phyloP scores from a whole-genome alignment of 306 rosid species.

The Trichosanthes truncata region DNA sequence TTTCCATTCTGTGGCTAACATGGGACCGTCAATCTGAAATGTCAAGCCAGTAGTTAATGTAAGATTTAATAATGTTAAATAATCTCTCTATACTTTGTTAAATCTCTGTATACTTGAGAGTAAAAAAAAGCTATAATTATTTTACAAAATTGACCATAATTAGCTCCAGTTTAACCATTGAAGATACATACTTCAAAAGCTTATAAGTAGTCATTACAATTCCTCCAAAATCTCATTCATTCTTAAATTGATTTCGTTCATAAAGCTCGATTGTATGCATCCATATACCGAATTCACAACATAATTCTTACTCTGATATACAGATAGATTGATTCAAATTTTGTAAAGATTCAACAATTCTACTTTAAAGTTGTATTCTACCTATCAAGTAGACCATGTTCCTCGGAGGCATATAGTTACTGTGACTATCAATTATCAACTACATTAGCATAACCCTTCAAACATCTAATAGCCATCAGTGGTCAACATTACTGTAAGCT shows the following conservation, averaged over 20 bases:
- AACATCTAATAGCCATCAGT: background rate
- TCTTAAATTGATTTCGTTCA: background rate
- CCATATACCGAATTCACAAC: background rate
- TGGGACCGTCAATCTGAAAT: conserved; percentile 84
- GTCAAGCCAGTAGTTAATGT: conserved; percentile 18
- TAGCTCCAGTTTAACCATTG: background rate
- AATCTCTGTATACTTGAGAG: background rate
- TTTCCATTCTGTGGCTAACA: conserved; percentile 89
- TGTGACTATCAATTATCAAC: background rate
- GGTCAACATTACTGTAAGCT: background rate
- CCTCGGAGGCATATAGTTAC: background rate
- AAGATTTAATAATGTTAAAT: conserved; percentile 6
- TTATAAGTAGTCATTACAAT: background rate
- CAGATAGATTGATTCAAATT: background rate
- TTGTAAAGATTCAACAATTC: background rate
- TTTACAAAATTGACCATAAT: background rate
- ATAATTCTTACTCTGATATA: background rate
- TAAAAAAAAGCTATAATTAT: background rate
- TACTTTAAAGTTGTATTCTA: background rate
- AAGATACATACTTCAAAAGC: background rate
- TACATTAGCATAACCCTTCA: background rate
- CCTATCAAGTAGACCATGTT: background rate
- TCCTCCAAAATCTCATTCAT: background rate
- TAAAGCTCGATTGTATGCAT: background rate
- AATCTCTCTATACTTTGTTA: background rate